Conservation (phyloP, 1,284 basidiomycete species). For the Stereum hirsutum region DNA sequence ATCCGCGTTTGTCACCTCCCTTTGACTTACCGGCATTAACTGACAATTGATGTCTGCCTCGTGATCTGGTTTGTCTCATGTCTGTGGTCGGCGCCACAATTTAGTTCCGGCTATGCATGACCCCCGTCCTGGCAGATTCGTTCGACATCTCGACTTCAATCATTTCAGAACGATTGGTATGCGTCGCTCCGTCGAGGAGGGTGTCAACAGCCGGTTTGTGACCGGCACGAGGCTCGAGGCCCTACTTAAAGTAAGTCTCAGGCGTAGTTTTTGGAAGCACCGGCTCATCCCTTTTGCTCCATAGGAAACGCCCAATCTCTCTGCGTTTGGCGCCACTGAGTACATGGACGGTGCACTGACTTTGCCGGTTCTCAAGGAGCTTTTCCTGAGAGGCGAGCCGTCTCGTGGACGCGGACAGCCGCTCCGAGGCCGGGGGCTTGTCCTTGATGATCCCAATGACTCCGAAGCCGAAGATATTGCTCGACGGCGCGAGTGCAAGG, state of each 20-base stretch:
- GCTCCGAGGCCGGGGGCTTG: constrained; percentile 51
- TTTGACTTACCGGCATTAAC: not conserved
- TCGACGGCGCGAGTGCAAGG: constrained; percentile 66
- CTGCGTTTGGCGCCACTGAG: constrained; percentile 85
- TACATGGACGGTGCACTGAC: constrained; percentile 92
- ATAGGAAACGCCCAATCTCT: constrained; percentile 80
- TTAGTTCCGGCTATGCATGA: constrained; percentile 67
- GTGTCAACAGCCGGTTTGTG: constrained; percentile 85
- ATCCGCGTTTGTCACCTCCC: constrained; percentile 4
- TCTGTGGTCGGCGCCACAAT: constrained; percentile 6
- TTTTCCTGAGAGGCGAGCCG: constrained; percentile 74
- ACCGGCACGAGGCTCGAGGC: constrained; percentile 81
- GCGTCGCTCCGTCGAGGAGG: constrained; percentile 86
- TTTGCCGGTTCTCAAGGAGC: constrained; percentile 72
- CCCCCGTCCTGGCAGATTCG: constrained; percentile 66
- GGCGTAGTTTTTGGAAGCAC: constrained; percentile 6
- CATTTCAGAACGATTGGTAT: constrained; percentile 94
- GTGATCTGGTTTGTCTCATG: constrained; percentile 3
- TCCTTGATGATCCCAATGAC: constrained; percentile 36
- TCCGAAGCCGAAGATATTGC: constrained; percentile 65
- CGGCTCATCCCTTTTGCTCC: constrained; percentile 7
- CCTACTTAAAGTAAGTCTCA: constrained; percentile 60
- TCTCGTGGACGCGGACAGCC: constrained; percentile 62
- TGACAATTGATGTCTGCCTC: not conserved
- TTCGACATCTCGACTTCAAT: constrained; percentile 81